Base-by-base conservation (phyloP, 2,329 filamentous ascomycete species). In the Xenoacremonium recifei region DNA sequence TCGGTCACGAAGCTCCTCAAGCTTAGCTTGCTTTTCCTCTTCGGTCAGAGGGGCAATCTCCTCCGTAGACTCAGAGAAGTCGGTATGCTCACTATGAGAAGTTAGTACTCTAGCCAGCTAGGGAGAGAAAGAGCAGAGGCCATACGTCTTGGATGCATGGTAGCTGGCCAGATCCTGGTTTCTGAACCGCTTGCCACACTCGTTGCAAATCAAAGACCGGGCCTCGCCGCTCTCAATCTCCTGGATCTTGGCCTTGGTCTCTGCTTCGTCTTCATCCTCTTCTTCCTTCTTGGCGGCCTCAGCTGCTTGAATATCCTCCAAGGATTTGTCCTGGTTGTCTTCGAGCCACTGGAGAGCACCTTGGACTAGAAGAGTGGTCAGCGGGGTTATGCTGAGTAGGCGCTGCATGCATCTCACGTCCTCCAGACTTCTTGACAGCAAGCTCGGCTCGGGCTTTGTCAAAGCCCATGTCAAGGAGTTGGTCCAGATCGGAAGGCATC, bases 281-380 rank as follows among this genome's bases (percentile, higher is more conserved):
- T 73, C 75, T 4, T 64, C 66, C 1, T 64, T 63, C 18, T 65
- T 62, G 12, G 54, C 57, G 7, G 60, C 59, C 20, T 60, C 54
- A 5, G 66, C 64, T 4, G 71, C 71, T 49, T 87, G 78, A 48
- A 97, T 84, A 44, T 95, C 85, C 27, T 96, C 90, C 31, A 96
- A 63, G 2, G 87, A 76, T 56, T 87, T 95, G 65, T 96, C 89
- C 63, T 95, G 84, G 62, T 95, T 95, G 56, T 87, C 80, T 63
- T 95, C 91, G 2, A 99, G 79, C 93, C 93, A 99, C 70, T 96
- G 88, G 44, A 99, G 79, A 39, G 93, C 93, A 53, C 84, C 86
- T 63, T 93, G 85, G 35, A 96, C 88, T 92, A 49, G n/a, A n/a
- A 21, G n/a, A 29, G 21, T 21, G 36, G 37, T 51, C 31, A 57